phyloP scores from a whole-genome alignment of 148 eudicot genomes.

The Agrostemma githago region DNA sequence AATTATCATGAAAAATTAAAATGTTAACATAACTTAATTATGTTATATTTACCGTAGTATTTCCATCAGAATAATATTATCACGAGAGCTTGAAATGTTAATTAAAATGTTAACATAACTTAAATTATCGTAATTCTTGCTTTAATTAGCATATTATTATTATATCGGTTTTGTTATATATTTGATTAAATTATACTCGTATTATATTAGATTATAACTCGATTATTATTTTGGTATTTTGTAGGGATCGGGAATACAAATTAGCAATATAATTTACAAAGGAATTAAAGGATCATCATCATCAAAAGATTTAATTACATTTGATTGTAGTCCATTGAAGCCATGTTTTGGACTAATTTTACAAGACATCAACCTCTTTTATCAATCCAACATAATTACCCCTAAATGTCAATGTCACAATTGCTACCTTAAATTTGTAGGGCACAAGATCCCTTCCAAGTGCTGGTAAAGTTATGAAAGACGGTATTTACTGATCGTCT shows the following conservation, averaged over 20 bases:
- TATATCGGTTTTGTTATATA: too few relatives aligned
- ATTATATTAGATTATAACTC: too few relatives aligned
- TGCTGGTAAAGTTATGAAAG: neutral
- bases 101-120: too few relatives aligned
- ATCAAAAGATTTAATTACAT: neutral
- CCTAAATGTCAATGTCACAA: slow-evolving; percentile 8
- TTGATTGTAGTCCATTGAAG: slow-evolving; percentile 2
- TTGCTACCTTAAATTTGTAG: neutral
- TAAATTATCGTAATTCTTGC: too few relatives aligned
- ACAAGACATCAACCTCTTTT: slow-evolving; percentile 4
- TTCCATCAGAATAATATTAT: too few relatives aligned
- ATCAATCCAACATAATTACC: neutral
- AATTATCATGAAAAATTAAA: too few relatives aligned
- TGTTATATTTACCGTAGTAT: too few relatives aligned
- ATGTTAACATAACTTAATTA: too few relatives aligned
- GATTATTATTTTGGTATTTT: neutral
- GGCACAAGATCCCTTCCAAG: neutral
- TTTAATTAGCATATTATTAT: too few relatives aligned
- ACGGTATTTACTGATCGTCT: too few relatives aligned
- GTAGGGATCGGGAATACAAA: slow-evolving; percentile 4
- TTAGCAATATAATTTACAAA: neutral
- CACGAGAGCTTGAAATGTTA: too few relatives aligned
- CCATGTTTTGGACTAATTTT: slow-evolving; percentile 8
- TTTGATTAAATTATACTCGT: too few relatives aligned
- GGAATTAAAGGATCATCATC: neutral